These are phyloP conservation scores for Aschersonia sp. DNA, from an alignment of 2,329 filamentous ascomycete species.

Conservation along the genomic window DNA sequence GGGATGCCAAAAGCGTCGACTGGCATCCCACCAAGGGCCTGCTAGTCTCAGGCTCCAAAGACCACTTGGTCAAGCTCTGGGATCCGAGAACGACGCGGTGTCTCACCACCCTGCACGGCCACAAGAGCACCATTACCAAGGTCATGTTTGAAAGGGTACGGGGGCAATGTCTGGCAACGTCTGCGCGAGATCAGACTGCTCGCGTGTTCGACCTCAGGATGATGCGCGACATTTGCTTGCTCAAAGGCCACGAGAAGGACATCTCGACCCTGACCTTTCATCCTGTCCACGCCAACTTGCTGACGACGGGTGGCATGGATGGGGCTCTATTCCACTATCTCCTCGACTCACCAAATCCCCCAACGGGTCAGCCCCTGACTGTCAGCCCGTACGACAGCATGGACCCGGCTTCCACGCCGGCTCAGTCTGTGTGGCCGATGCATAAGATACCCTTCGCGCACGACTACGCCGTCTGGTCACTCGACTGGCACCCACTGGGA, in stretches of 20 bases:
- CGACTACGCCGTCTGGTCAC: constrained; percentile 90
- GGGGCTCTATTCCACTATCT: constrained; percentile 87
- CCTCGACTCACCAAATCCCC: constrained; percentile 86
- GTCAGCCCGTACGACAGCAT: constrained; percentile 74
- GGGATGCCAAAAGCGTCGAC: constrained; percentile 94
- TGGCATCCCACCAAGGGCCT: constrained; percentile 95
- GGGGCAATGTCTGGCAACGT: constrained; percentile 77
- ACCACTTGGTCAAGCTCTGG: constrained; percentile 95
- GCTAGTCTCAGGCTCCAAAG: constrained; percentile 90
- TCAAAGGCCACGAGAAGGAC: constrained; percentile 92
- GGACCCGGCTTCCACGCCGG: constrained; percentile 64
- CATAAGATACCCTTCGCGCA: constrained; percentile 81
- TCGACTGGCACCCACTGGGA: constrained; percentile 94
- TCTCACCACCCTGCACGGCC: constrained; percentile 84
- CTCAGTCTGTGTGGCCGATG: constrained; percentile 84
- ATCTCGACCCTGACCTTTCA: constrained; percentile 90
- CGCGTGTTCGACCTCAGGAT: constrained; percentile 90
- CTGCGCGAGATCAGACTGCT: constrained; percentile 82
- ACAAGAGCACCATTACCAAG: constrained; percentile 94
- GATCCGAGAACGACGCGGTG: constrained; percentile 85
- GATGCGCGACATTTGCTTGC: constrained; percentile 92
- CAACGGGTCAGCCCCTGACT: constrained; percentile 54
- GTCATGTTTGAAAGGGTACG: constrained; percentile 79
- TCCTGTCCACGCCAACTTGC: constrained; percentile 74
- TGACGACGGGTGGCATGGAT: constrained; percentile 82